These are phyloP conservation scores for Lachnum nothofagi DNA, from an alignment of 2,329 filamentous ascomycete genomes.

Conservation along the genomic window DNA sequence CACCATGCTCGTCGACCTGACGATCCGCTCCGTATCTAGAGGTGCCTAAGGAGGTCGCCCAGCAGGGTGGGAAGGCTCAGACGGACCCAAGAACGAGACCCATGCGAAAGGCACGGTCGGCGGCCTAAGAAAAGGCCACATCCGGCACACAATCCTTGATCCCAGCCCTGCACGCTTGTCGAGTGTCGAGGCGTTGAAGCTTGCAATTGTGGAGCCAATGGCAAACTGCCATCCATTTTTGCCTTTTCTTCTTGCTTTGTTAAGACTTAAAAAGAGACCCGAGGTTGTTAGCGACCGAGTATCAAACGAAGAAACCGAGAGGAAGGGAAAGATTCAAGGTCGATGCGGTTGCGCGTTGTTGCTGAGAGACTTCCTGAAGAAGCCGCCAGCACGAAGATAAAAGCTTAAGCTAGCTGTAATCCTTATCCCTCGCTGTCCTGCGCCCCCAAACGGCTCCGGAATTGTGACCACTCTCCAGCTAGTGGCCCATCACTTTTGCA, in stretches of 20 bases:
- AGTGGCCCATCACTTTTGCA: neutral
- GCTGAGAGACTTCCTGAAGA: too few species aligned
- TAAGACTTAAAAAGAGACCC: too few species aligned
- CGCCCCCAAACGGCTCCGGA: neutral
- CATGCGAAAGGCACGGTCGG: constrained; percentile 12
- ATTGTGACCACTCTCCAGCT: neutral
- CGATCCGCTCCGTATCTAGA: constrained; percentile 5
- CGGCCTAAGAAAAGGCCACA: constrained; percentile 18
- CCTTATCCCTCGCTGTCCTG: neutral
- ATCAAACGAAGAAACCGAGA: too few species aligned
- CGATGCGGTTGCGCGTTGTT: too few species aligned
- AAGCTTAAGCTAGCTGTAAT: neutral
- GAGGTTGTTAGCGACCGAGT: too few species aligned
- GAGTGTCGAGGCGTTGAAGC: constrained; percentile 9
- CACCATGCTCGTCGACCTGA: too few species aligned
- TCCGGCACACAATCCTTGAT: constrained; percentile 15
- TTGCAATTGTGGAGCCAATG: constrained; percentile 3
- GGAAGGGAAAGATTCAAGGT: too few species aligned
- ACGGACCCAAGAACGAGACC: constrained; percentile 9
- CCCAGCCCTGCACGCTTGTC: constrained; percentile 2
- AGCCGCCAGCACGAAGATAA: too few species aligned
- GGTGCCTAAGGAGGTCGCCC: neutral
- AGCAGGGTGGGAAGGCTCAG: constrained; percentile 4
- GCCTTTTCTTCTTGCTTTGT: too few species aligned
- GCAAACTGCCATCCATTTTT: neutral